These are phyloP conservation scores for Terana coerulea DNA, from an alignment of 768 basidiomycete genomes.

Conservation along the genomic window DNA sequence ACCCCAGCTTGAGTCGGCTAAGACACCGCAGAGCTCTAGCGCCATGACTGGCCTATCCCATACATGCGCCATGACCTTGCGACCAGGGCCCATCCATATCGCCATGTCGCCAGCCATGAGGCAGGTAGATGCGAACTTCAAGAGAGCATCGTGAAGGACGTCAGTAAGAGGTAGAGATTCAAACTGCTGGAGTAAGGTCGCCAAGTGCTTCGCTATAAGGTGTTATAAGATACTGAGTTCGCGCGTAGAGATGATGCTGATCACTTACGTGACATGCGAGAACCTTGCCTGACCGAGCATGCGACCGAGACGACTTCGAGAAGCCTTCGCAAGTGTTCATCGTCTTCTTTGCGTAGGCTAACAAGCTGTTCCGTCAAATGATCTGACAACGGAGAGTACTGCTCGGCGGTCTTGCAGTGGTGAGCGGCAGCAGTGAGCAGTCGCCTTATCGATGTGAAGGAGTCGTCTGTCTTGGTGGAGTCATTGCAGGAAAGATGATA, in stretches of 20 bases:
- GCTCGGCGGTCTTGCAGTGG: constrained; percentile 69
- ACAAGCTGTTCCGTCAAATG: constrained; percentile 41
- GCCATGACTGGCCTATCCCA: constrained; percentile 44
- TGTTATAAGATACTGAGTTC: background rate
- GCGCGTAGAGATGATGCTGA: background rate
- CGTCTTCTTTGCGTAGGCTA: constrained; percentile 14
- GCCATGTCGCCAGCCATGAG: constrained; percentile 42
- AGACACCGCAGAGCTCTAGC: constrained; percentile 51
- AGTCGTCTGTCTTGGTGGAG: constrained; percentile 33
- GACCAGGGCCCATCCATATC: constrained; percentile 38
- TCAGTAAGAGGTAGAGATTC: constrained; percentile 25
- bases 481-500: constrained; percentile 44
- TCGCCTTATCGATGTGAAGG: constrained; percentile 61
- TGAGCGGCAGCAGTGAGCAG: constrained; percentile 79
- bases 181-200: constrained; percentile 31
- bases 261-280: constrained; percentile 60
- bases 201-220: constrained; percentile 33
- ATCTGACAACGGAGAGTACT: constrained; percentile 57
- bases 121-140: constrained; percentile 31
- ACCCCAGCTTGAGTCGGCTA: constrained; percentile 66
- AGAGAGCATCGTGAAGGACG: constrained; percentile 27
- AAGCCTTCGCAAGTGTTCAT: constrained; percentile 45
- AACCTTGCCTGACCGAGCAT: constrained; percentile 67
- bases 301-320: constrained; percentile 55
- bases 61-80: constrained; percentile 49